These are phyloP conservation scores for Mycena metata DNA, from an alignment of 768 basidiomycete genomes.

Conservation along the genomic window DNA sequence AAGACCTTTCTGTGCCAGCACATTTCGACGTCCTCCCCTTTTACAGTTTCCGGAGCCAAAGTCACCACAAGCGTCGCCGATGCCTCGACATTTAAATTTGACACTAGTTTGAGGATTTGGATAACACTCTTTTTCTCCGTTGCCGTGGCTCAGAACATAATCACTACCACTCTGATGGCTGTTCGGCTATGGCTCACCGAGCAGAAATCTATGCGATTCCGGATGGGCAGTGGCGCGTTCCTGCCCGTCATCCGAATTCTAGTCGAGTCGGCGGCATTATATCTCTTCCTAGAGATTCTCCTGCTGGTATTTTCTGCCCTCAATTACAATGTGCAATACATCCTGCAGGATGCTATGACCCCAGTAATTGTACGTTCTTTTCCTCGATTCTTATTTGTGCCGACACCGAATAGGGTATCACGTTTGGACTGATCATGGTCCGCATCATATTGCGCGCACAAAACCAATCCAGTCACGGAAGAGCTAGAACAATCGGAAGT, in stretches of 20 bases:
- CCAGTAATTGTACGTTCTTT: conserved; percentile 32
- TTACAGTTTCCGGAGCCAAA: conserved; percentile 37
- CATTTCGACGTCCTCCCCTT: too few relatives aligned
- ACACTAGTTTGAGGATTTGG: conserved; percentile 33
- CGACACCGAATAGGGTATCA: not conserved
- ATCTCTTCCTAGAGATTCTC: conserved; percentile 38
- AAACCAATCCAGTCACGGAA: not conserved
- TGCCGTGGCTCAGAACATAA: conserved; percentile 38
- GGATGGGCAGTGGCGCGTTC: conserved; percentile 19
- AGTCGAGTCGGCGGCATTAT: conserved; percentile 39
- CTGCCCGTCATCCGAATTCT: conserved; percentile 36
- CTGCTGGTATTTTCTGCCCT: conserved; percentile 36
- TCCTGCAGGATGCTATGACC: conserved; percentile 36
- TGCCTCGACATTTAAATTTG: conserved; percentile 38
- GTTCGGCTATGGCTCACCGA: conserved; percentile 37
- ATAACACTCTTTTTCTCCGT: conserved; percentile 40
- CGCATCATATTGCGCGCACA: not conserved
- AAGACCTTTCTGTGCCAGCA: too few relatives aligned
- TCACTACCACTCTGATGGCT: conserved; percentile 42
- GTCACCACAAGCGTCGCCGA: conserved; percentile 35
- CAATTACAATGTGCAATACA: conserved; percentile 39
- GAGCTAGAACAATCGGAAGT: not conserved
- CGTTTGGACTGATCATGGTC: not conserved
- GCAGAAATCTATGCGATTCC: conserved; percentile 25
- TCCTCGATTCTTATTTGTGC: not conserved